phyloP scores from a whole-genome alignment of 2,329 filamentous ascomycete species.

The Colletotrichum gigasporum region DNA sequence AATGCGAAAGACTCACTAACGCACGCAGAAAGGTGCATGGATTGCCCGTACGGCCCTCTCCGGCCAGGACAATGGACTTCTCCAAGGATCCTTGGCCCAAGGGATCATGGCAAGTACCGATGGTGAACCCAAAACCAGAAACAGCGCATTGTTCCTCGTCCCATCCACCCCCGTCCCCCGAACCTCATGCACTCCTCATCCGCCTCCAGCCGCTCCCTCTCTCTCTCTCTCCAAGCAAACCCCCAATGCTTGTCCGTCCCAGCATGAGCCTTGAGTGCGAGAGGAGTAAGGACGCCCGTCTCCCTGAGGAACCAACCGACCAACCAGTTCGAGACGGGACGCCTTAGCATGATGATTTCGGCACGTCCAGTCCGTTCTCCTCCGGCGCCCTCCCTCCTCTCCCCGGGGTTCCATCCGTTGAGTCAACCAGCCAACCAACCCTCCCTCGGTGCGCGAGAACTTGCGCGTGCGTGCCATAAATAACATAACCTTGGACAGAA shows the following conservation, averaged over 20 bases:
- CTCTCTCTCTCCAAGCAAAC: neutral
- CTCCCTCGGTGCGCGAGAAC: neutral
- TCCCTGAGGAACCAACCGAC: neutral
- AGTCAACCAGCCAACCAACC: neutral
- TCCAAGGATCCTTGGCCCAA: conserved; percentile 35
- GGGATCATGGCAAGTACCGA: conserved; percentile 6
- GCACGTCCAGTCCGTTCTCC: conserved; percentile 26
- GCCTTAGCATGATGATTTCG: conserved; percentile 1
- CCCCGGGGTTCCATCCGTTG: conserved; percentile 4
- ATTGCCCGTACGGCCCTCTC: too few relatives aligned
- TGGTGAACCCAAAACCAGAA: conserved; percentile 24
- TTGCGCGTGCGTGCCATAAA: conserved; percentile 9
- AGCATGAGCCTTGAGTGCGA: too few relatives aligned
- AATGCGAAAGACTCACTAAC: too few relatives aligned
- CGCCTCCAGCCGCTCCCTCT: neutral
- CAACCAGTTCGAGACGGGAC: neutral
- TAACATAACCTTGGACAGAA: neutral
- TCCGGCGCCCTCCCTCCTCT: neutral
- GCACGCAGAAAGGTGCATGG: too few relatives aligned
- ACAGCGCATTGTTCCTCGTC: conserved; percentile 31
- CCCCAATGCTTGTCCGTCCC: neutral
- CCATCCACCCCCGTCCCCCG: conserved; percentile 12
- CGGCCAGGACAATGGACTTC: too few relatives aligned
- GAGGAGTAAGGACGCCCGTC: too few relatives aligned
- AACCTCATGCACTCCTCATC: conserved; percentile 29